Conservation (phyloP, 495 filamentous ascomycete species). For the Talaromyces adpressus region DNA sequence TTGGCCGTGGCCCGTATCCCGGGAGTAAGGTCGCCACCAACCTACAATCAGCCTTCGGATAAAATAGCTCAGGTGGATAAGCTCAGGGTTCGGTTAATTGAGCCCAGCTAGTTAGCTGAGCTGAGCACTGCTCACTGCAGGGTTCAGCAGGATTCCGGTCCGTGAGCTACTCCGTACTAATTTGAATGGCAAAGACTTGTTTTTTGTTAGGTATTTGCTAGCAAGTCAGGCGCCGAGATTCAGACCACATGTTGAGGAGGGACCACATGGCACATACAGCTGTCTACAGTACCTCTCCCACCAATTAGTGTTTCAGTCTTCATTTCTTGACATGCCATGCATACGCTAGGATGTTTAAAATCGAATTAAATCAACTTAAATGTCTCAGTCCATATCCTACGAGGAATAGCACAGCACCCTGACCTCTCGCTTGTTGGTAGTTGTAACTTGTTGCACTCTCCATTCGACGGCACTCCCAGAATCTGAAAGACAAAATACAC, state of each 20-base stretch:
- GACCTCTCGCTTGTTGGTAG: too few species aligned
- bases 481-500: too few species aligned
- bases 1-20: background rate
- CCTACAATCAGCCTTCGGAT: background rate
- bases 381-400: too few species aligned
- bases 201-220: too few species aligned
- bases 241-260: background rate
- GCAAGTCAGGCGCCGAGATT: background rate
- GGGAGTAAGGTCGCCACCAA: background rate
- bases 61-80: background rate
- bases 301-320: background rate
- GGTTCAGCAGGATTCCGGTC: background rate
- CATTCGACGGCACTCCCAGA: too few species aligned
- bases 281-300: background rate
- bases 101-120: background rate
- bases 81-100: conserved; percentile 3
- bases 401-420: too few species aligned
- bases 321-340: too few species aligned
- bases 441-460: too few species aligned
- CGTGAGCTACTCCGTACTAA: background rate
- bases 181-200: background rate
- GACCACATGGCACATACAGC: background rate
- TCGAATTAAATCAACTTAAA: too few species aligned
- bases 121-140: background rate
- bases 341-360: too few species aligned